A percentile compares a stretch with the other conserved stretches of the same genome.
phyloP scores from a whole-genome alignment of 2,329 filamentous ascomycete species.

The Hypoxylon sp. region DNA sequence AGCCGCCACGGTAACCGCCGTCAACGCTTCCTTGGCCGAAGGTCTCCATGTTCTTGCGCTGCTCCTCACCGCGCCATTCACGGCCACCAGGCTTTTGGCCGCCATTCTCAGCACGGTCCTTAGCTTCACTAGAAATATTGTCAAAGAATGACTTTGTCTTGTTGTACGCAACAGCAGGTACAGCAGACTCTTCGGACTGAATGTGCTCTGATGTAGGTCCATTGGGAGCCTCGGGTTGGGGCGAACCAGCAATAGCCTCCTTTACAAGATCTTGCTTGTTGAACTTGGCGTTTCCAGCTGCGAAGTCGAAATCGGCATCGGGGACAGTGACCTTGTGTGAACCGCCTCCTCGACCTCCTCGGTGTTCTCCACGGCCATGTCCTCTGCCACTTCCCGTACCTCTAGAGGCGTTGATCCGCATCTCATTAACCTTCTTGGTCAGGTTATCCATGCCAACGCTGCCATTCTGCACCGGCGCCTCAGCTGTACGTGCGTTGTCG shows the following conservation, averaged over 20 bases:
- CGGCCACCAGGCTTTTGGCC: constrained; percentile 80
- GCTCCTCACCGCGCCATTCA: constrained; percentile 92
- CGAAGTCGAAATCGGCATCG: constrained; percentile 92
- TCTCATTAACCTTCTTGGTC: constrained; percentile 81
- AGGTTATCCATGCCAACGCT: constrained; percentile 75
- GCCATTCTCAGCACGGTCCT: constrained; percentile 83
- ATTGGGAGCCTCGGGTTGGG: constrained; percentile 68
- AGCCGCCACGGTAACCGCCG: constrained; percentile 80
- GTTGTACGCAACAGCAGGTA: constrained; percentile 76
- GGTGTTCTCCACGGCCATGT: constrained; percentile 63
- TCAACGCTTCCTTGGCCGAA: constrained; percentile 98
- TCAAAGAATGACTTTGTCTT: constrained; percentile 95
- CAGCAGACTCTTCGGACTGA: constrained; percentile 54
- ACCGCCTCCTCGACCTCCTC: constrained; percentile 60
- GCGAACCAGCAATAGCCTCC: constrained; percentile 87
- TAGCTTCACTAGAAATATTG: constrained; percentile 95
- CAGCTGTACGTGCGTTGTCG: constrained; percentile 54
- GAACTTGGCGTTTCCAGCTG: constrained; percentile 87
- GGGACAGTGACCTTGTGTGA: constrained; percentile 87
- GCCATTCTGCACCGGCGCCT: constrained; percentile 55
- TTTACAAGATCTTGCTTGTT: constrained; percentile 89
- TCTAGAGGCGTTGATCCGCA: constrained; percentile 75
- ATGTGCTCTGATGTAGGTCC: constrained; percentile 56
- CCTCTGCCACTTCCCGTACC: constrained; percentile 63
- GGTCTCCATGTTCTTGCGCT: constrained; percentile 96